Evolutionary conservation across 139 green algal species (phyloP), one percentile per base, ranked within the genome.

Genomic region (Picochlorum sp.): DNA sequence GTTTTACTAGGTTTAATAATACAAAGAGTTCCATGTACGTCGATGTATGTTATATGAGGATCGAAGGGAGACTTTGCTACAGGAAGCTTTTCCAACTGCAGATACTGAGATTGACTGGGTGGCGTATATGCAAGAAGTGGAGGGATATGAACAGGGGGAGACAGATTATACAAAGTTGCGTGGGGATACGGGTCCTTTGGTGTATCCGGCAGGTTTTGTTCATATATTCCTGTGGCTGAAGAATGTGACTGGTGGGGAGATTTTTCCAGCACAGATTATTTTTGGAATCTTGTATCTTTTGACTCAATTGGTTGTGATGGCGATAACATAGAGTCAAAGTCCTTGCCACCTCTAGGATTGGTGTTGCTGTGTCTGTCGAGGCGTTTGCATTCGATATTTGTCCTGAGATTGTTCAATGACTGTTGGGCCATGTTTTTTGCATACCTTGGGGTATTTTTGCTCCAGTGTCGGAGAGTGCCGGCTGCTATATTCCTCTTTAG

Each of bases 321-420:
- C 58, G 8, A 54, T 94, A 16, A 89, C 64, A 69, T 85, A 15
- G 34, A 58, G 9, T 49, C 52, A 16, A 45, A 63, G 7, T 49
- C 68, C 8, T 71, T 92, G 13, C 88, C 88, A 26, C 84, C 88
- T 3, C 91, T 81, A 79, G 61, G 68, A 21, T 62, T 93, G 52
- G 38, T 51, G 8, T 66, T 95, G 59, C 79, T 95, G 63, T 82
- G 66, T 50, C 65, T 85, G 3, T 94, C 85, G 16, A 92, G 90
- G 68, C 70, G 88, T 15, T 13, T 95, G 26, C 88, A 95, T 68
- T 89, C 78, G 45, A 90, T 96, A 55, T 95, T 80, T 64, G 16
- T 95, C 2, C 82, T 96, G 32, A 79, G 87, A 38, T 73, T 94
- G 34, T 95, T 95, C 79, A 96, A 96, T 57, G 88, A 96, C 75